phyloP scores from a whole-genome alignment of 2,329 filamentous ascomycete species.

The Fusarium agapanthi region DNA sequence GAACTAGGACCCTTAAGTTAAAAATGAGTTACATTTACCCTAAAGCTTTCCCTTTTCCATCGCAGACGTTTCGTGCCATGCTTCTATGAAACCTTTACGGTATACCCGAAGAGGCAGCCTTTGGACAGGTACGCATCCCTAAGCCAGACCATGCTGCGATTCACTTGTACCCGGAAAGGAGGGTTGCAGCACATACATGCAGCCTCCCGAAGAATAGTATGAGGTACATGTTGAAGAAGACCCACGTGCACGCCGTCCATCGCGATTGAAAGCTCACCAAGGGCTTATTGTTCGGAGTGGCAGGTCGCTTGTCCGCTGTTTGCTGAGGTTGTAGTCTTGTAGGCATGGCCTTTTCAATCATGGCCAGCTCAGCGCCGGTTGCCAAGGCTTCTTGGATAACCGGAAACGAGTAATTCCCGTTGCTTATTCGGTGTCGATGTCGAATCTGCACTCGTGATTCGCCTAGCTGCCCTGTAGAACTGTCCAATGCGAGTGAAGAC shows the following conservation, averaged over 20 bases:
- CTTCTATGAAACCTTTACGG: not conserved
- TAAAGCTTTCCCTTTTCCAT: not conserved
- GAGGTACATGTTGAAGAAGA: slow-evolving; percentile 1
- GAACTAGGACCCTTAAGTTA: not conserved
- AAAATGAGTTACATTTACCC: not conserved
- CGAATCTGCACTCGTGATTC: not conserved
- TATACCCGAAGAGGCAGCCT: too few species aligned
- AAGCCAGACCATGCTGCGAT: not conserved
- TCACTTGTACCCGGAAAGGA: not conserved
- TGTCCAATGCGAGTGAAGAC: slow-evolving; percentile 20
- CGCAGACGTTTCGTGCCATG: not conserved
- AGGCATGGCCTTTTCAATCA: slow-evolving; percentile 6
- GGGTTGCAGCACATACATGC: not conserved
- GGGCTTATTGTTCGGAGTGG: not conserved
- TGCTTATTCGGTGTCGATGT: not conserved
- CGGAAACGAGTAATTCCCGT: slow-evolving; percentile 7
- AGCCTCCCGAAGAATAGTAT: slow-evolving; percentile 18
- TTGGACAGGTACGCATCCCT: too few species aligned
- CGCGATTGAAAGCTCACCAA: slow-evolving; percentile 8
- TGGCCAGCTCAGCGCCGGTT: slow-evolving; percentile 7
- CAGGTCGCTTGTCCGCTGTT: slow-evolving; percentile 13
- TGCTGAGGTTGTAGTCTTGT: slow-evolving; percentile 1
- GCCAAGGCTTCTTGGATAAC: slow-evolving; percentile 19
- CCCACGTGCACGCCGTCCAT: slow-evolving; percentile 19
- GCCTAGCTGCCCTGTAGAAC: slow-evolving; percentile 19